phyloP scores from a whole-genome alignment of 257 asterid genomes.

The Echites panduratus region DNA sequence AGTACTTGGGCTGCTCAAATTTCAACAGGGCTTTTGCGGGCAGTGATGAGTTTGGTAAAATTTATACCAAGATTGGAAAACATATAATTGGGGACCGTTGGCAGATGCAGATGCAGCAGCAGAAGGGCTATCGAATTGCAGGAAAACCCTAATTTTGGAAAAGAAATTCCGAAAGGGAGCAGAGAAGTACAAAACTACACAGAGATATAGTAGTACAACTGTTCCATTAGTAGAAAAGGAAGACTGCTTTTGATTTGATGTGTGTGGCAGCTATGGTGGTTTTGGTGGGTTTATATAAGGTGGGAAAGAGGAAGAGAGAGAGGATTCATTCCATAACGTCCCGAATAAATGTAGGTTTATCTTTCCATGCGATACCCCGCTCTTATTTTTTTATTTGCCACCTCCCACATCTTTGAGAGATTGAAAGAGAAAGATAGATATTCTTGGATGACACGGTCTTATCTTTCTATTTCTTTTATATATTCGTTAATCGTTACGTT shows the following conservation, averaged over 20 bases:
- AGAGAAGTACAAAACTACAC: too few species aligned
- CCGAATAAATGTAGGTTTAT: constrained; percentile 60
- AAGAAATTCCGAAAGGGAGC: background rate
- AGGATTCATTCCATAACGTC: too few species aligned
- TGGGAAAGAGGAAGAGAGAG: constrained; percentile 30
- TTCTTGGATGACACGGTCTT: background rate
- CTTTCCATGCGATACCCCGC: constrained; percentile 38
- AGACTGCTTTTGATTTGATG: constrained; percentile 22
- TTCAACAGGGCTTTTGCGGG: too few species aligned
- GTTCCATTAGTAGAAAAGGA: constrained; percentile 41
- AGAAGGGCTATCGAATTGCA: too few species aligned
- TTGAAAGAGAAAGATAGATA: background rate
- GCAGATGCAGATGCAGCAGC: too few species aligned
- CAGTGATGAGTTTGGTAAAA: too few species aligned
- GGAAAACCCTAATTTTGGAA: constrained; percentile 24
- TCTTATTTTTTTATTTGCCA: constrained; percentile 23
- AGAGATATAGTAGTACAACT: too few species aligned
- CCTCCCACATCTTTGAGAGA: constrained; percentile 10
- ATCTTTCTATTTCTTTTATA: background rate
- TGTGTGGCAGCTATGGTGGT: constrained; percentile 32
- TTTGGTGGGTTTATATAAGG: constrained; percentile 42
- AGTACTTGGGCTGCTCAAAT: too few species aligned
- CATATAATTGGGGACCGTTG: too few species aligned
- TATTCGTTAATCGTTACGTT: too few species aligned
- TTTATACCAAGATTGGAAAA: too few species aligned